These are phyloP conservation scores for Penicillium waksmanii DNA, from an alignment of 495 filamentous ascomycete genomes.

Conservation along the genomic window DNA sequence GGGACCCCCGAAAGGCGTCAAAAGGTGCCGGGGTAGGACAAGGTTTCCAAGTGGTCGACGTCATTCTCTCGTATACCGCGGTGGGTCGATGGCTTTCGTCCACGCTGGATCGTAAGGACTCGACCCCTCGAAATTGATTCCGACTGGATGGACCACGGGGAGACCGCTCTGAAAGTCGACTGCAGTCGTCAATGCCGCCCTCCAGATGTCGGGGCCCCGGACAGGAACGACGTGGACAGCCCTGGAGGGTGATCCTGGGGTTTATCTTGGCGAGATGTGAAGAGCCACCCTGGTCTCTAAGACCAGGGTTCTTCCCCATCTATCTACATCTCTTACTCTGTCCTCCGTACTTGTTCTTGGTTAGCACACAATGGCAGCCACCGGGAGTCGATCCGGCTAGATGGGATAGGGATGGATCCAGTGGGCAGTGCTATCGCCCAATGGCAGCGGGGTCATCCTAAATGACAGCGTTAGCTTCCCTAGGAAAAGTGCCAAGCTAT, in stretches of 20 bases:
- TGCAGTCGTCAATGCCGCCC: constrained; percentile 18
- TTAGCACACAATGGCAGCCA: constrained; percentile 1
- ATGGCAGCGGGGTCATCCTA: neutral
- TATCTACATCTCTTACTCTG: neutral
- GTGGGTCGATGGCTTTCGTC: constrained; percentile 23
- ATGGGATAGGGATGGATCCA: neutral
- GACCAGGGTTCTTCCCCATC: neutral
- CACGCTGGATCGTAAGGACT: constrained; percentile 11
- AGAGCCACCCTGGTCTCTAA: neutral
- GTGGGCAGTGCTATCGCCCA: constrained; percentile 3
- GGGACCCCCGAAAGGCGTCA: neutral
- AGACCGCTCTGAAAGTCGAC: constrained; percentile 25
- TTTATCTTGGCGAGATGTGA: neutral
- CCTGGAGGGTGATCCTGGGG: neutral
- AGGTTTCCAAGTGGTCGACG: constrained; percentile 31
- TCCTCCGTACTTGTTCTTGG: neutral
- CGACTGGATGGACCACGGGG: constrained; percentile 30
- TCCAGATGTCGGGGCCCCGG: constrained; percentile 23
- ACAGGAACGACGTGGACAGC: constrained; percentile 3
- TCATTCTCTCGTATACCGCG: constrained; percentile 34
- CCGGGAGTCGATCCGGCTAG: constrained; percentile 1
- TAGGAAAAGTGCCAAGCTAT: neutral
- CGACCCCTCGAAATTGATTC: constrained; percentile 27
- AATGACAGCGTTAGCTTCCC: neutral
- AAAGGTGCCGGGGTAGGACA: constrained; percentile 8